Base-by-base conservation (phyloP, 768 basidiomycete genomes). In the Rhodotorula taiwanensis region DNA sequence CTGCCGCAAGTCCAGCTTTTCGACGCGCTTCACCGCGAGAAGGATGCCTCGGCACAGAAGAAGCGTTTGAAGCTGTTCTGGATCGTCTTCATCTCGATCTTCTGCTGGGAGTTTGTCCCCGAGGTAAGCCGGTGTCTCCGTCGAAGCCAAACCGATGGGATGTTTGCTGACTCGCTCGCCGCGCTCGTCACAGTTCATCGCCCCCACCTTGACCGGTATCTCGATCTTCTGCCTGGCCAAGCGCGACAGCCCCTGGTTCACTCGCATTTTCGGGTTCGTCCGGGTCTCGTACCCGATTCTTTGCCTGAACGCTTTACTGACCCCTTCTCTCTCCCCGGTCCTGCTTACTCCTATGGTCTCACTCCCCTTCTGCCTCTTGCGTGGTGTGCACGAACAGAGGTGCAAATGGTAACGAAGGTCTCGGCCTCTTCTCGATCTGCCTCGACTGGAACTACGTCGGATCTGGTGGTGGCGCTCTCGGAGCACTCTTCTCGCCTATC, bases 181-280 rank as follows among this genome's bases (percentile, higher is more conserved):
- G 74, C 70, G 72, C 70, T 18, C 71, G 11, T 57, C 74, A n/a
- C 71, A 73, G 63, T 70, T 55, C 67, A 70, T 75, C 52, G 70
- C 74, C 55, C 67, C 57, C 31, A 65, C 64, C 14, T 54, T 67
- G 50, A 65, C 62, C 18, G 73, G 70, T 25, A 52, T 73, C 56
- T 71, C 72, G 44, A 75, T 79, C 60, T 73, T 77, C 71, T 78
- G 77, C 61, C 65, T 79, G 52, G 71, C 69, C 71, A 61, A 63
- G 58, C 64, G 73, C 67, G 42, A 74, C 66, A 49, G 67, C 64
- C 47, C 66, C 5, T 74, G 74, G 58, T 57, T 76, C 55, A 73
- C 77, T 39, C 77, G 77, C 66, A 70, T 78, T 57, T 78, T 78
- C 59, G 77, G 77, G 36, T 39, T 16, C 9, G 36, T 39, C 36